Evolutionary conservation across 1,284 basidiomycete species (phyloP).

Genomic region (Microbotryum intermedium): DNA sequence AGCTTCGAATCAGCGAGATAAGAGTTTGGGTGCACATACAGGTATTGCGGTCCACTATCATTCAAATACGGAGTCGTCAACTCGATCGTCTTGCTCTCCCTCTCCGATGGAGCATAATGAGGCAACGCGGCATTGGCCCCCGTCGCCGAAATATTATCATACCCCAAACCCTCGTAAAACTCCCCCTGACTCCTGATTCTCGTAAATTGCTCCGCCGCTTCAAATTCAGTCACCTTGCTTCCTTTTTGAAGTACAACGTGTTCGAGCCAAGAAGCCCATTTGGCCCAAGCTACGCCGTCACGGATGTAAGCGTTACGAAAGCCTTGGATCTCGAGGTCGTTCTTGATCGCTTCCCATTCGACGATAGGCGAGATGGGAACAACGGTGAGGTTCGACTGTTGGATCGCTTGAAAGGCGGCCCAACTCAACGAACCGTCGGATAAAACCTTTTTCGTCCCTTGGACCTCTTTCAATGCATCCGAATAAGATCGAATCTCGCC

Average conservation of each 20-base stretch:
- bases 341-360: constrained; percentile 80
- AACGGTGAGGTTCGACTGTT: constrained; percentile 38
- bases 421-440: background rate
- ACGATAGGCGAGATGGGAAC: constrained; percentile 61
- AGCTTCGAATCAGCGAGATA: constrained; percentile 80
- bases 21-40: constrained; percentile 46
- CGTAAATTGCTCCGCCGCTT: constrained; percentile 74
- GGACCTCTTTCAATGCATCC: constrained; percentile 18
- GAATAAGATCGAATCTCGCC: constrained; percentile 64
- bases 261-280: constrained; percentile 88
- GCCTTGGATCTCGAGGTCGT: constrained; percentile 70
- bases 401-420: background rate
- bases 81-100: constrained; percentile 63
- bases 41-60: constrained; percentile 40
- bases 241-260: constrained; percentile 64
- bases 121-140: constrained; percentile 88
- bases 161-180: constrained; percentile 65
- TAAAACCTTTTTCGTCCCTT: constrained; percentile 2
- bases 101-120: constrained; percentile 76
- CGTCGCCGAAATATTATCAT: constrained; percentile 84
- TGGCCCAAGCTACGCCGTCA: constrained; percentile 81
- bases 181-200: constrained; percentile 61
- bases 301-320: constrained; percentile 75
- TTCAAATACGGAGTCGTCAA: constrained; percentile 78
- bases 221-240: constrained; percentile 74